Evolutionary conservation across 805 yeast genomes (phyloP), one percentile per base, ranked within the genome.

Genomic region (Kazachstania africana): DNA sequence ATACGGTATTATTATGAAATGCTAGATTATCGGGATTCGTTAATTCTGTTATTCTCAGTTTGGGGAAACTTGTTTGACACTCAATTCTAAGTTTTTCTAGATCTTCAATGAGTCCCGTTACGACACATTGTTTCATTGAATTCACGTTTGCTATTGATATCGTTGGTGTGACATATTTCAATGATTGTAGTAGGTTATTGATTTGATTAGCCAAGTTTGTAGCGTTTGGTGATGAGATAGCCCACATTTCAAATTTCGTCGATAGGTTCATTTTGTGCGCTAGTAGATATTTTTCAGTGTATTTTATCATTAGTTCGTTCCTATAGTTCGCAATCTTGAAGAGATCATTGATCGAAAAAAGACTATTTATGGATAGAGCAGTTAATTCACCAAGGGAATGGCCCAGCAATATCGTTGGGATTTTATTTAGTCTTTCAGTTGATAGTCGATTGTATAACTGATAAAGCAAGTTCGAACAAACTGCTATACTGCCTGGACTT

Each of bases 321-420:
- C 61, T 42, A 31, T 45, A 50, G 27, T 44, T 45, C 17, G 61
- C 54, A 15, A 56, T 53, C 20, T 46, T 45, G 33, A 52, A 47
- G 20, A 51, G 31, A 33, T 53, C 56, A 9, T 45, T 42, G 10
- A 53, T 25, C 2, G 42, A 30, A 24, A 51, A 53, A 12, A 55
- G 33, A 14, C 35, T 31, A 26, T 54, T 52, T 4, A 49, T 43
- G 29, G 47, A 40, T 21, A 56, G 28, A 35, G 56, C 50, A 10
- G 51, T 45, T 25, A 56, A 31, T 35, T 56, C 61, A 12, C 61
- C 61, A 22, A 56, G 34, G 8, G 61, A 56, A 32, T 56, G 61
- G 1, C 58, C 61, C 29, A 54, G 31, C n/a, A 52, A 37, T 22
- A 42, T 17, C 12, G 12, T 16, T 10, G 4, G 19, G 28, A 13